Conservation (phyloP, 2,329 filamentous ascomycete species). For the Berkeleyomyces rouxiae region DNA sequence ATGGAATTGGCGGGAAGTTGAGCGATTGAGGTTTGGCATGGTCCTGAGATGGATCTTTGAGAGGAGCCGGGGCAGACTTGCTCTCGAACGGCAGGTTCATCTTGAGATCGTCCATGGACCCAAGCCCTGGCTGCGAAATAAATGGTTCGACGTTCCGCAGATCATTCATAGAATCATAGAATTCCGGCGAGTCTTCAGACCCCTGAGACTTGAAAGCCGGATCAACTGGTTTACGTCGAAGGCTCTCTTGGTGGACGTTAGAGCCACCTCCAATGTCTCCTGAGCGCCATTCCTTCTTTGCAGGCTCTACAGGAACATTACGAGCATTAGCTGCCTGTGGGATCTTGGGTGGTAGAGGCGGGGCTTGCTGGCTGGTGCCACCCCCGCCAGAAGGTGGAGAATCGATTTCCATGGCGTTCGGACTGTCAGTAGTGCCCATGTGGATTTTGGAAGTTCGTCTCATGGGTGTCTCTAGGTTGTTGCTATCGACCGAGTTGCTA, state of each 20-base stretch:
- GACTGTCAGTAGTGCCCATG: constrained; percentile 25
- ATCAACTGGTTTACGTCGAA: constrained; percentile 6
- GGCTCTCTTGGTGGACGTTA: background rate
- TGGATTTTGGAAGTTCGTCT: background rate
- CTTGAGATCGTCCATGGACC: constrained; percentile 38
- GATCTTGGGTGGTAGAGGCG: constrained; percentile 13
- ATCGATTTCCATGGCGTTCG: constrained; percentile 51
- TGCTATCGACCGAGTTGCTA: constrained; percentile 1
- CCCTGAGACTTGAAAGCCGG: constrained; percentile 21
- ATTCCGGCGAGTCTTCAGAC: constrained; percentile 40
- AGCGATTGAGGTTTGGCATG: constrained; percentile 23
- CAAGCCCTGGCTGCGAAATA: constrained; percentile 31
- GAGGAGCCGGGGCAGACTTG: constrained; percentile 28
- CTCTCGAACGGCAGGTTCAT: constrained; percentile 41
- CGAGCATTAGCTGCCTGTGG: constrained; percentile 22
- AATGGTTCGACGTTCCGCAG: constrained; percentile 41
- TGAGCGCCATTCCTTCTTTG: constrained; percentile 41
- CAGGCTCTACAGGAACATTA: constrained; percentile 41
- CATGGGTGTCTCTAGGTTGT: background rate
- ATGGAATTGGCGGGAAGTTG: constrained; percentile 32
- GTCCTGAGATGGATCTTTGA: constrained; percentile 17
- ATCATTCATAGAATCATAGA: constrained; percentile 36
- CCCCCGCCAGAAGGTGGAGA: constrained; percentile 23
- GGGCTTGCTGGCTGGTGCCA: constrained; percentile 17
- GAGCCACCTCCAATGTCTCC: constrained; percentile 24